These are phyloP conservation scores for Gelatoporia subvermispora DNA, from an alignment of 768 basidiomycete genomes.

Conservation along the genomic window DNA sequence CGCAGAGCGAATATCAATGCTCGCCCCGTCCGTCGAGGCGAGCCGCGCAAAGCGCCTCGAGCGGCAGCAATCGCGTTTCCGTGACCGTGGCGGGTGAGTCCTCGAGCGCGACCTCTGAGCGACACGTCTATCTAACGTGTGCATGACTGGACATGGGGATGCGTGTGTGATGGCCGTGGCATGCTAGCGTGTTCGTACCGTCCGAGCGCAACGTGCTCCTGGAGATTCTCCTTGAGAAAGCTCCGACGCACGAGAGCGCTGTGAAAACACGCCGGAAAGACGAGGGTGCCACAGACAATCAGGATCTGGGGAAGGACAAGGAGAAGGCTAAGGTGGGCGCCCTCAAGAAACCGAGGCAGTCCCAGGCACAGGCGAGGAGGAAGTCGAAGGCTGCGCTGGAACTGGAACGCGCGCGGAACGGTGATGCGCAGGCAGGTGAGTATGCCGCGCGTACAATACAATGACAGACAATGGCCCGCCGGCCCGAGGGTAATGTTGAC, in stretches of 20 bases:
- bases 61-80: slow-evolving; percentile 61
- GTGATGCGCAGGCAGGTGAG: too few species aligned
- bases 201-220: slow-evolving; percentile 43
- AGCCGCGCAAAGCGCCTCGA: slow-evolving; percentile 58
- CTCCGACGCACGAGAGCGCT: slow-evolving; percentile 44
- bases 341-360: too few species aligned
- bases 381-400: too few species aligned
- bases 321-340: too few species aligned
- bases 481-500: too few species aligned
- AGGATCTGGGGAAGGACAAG: too few species aligned
- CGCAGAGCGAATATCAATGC: background rate
- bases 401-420: too few species aligned
- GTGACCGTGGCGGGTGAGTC: slow-evolving; percentile 44
- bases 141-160: background rate
- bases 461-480: too few species aligned
- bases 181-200: slow-evolving; percentile 48
- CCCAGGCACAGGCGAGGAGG: too few species aligned
- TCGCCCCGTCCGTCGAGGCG: slow-evolving; percentile 41
- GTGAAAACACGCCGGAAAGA: too few species aligned
- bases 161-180: background rate
- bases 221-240: slow-evolving; percentile 49
- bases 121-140: background rate
- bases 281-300: too few species aligned
- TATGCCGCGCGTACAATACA: too few species aligned
- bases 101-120: background rate